These are phyloP conservation scores for Phaffia tasmanica DNA, from an alignment of 768 basidiomycete genomes.

Conservation along the genomic window DNA sequence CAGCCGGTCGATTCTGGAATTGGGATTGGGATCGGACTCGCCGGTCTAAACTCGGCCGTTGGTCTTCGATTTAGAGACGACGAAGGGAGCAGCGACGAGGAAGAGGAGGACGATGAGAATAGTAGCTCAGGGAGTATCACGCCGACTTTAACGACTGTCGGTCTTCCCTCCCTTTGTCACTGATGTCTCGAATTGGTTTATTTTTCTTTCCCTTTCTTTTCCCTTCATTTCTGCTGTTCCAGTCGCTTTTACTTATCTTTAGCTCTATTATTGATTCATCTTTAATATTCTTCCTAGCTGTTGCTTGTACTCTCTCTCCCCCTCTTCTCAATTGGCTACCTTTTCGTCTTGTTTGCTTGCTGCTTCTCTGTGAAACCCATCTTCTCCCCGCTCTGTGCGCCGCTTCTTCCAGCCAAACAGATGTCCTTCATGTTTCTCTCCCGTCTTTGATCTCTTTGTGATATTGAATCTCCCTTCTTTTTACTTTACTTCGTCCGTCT, in stretches of 20 bases:
- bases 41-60: neutral
- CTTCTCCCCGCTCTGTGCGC: too few relatives aligned
- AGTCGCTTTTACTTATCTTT: neutral
- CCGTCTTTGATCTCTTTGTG: neutral
- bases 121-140: constrained; percentile 5
- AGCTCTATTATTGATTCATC: too few relatives aligned
- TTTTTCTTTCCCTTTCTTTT: neutral
- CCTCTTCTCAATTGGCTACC: too few relatives aligned
- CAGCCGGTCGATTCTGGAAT: constrained; percentile 5
- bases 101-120: constrained; percentile 10
- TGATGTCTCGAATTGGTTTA: neutral
- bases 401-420: neutral
- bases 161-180: too few relatives aligned
- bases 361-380: too few relatives aligned
- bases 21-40: neutral
- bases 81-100: neutral
- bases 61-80: neutral
- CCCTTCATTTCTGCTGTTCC: too few relatives aligned
- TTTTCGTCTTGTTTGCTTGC: too few relatives aligned
- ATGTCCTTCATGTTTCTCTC: neutral
- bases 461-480: neutral
- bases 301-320: too few relatives aligned
- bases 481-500: neutral
- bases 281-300: neutral
- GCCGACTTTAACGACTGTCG: neutral